phyloP scores from a whole-genome alignment of 2,329 filamentous ascomycete genomes.

The Colletotrichum sp. region DNA sequence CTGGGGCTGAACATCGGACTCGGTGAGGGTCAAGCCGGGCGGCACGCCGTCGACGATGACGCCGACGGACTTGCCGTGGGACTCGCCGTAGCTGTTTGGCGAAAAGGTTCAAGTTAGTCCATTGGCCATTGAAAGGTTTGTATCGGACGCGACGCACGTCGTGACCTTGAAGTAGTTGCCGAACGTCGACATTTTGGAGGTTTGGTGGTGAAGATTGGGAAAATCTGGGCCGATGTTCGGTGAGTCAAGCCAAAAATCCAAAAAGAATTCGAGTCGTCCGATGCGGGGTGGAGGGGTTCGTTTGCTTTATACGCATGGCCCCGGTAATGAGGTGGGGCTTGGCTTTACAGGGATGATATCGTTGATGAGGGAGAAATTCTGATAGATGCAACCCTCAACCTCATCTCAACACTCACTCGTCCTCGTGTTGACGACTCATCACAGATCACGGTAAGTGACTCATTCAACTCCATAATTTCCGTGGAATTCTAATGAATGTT shows the following conservation, averaged over 20 bases:
- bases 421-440: background rate
- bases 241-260: slow-evolving; percentile 11
- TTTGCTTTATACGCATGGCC: slow-evolving; percentile 3
- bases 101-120: slow-evolving; percentile 4
- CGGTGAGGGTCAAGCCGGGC: slow-evolving; percentile 83
- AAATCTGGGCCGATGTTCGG: slow-evolving; percentile 15
- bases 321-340: background rate
- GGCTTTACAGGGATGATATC: background rate
- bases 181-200: slow-evolving; percentile 79
- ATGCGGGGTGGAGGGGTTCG: slow-evolving; percentile 18
- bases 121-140: slow-evolving; percentile 7
- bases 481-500: accelerated
- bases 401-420: slow-evolving; percentile 1
- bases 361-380: background rate
- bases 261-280: background rate
- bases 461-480: accelerated
- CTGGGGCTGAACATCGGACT: slow-evolving; percentile 91
- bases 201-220: background rate
- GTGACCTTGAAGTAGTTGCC: slow-evolving; percentile 82
- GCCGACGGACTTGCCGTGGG: slow-evolving; percentile 90
- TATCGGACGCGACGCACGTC: slow-evolving; percentile 62
- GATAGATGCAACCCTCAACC: slow-evolving; percentile 16
- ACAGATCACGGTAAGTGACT: background rate
- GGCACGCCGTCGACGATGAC: slow-evolving; percentile 95
- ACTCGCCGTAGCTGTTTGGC: slow-evolving; percentile 55